phyloP scores from a whole-genome alignment of 306 rosid genomes.

The Rosa persica region DNA sequence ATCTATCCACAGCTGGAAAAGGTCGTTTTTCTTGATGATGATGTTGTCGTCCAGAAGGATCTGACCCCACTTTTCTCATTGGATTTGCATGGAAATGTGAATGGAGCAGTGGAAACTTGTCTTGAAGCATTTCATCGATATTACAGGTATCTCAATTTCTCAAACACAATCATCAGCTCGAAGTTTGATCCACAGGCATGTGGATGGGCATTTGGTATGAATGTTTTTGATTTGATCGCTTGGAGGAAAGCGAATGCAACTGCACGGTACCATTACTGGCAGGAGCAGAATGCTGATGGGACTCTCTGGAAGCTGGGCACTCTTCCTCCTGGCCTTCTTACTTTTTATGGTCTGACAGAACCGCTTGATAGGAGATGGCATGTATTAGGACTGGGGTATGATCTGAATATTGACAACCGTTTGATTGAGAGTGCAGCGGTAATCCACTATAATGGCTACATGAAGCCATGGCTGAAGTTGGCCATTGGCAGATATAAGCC shows the following conservation, averaged over 20 bases:
- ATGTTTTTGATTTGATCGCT: constrained; percentile 82
- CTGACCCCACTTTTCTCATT: constrained; percentile 90
- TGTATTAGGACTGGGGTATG: constrained; percentile 94
- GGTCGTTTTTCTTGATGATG: constrained; percentile 95
- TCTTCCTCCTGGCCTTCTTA: constrained; percentile 89
- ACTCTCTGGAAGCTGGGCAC: constrained; percentile 94
- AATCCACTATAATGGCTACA: constrained; percentile 87
- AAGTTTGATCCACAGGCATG: constrained; percentile 97
- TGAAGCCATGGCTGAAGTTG: constrained; percentile 98
- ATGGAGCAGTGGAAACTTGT: constrained; percentile 99
- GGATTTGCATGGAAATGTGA: constrained; percentile 94
- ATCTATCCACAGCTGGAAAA: constrained; percentile 97
- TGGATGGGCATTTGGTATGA: constrained; percentile 99
- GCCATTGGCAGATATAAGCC: constrained; percentile 85
- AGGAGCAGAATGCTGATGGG: constrained; percentile 76
- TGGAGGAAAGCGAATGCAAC: constrained; percentile 94
- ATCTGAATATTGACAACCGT: constrained; percentile 81
- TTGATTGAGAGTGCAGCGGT: constrained; percentile 93
- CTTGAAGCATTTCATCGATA: constrained; percentile 94
- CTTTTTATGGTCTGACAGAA: constrained; percentile 92
- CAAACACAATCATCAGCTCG: constrained; percentile 78
- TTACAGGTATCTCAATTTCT: constrained; percentile 93
- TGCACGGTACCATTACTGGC: constrained; percentile 87
- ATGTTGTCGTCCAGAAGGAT: constrained; percentile 95
- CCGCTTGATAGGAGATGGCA: constrained; percentile 99